Conservation (phyloP, 2,329 filamentous ascomycete genomes). For the Colletotrichum aenigma region DNA sequence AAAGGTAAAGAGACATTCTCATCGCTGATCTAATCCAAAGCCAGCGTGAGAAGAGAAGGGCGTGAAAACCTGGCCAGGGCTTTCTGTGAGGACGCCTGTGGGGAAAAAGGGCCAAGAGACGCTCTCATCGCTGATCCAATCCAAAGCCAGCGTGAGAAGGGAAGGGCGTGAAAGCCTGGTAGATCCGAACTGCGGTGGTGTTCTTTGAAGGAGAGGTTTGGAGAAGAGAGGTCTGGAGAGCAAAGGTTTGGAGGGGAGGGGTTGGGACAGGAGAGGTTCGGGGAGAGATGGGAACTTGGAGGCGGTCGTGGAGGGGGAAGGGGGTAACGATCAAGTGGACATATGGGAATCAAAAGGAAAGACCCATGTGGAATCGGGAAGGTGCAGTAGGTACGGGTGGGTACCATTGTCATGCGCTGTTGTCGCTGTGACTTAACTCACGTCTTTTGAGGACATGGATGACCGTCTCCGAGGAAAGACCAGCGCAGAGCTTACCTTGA, state of each 20-base stretch:
- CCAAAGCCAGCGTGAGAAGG: too few relatives aligned
- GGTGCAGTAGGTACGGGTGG: not conserved
- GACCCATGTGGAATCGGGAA: not conserved
- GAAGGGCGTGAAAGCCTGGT: too few relatives aligned
- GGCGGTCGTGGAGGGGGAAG: not conserved
- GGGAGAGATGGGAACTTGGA: not conserved
- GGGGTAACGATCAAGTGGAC: not conserved
- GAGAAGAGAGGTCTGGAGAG: not conserved
- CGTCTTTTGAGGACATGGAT: not conserved
- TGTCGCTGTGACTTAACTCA: not conserved
- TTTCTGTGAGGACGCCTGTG: too few relatives aligned
- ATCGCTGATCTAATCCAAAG: too few relatives aligned
- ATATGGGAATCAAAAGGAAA: not conserved
- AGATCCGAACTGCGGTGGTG: too few relatives aligned
- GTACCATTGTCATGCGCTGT: not conserved
- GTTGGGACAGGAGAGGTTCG: not conserved
- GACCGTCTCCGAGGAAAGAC: not conserved
- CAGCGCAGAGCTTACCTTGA: not conserved
- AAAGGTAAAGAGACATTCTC: too few relatives aligned
- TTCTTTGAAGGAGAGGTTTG: not conserved
- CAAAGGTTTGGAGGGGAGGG: not conserved
- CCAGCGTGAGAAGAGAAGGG: too few relatives aligned
- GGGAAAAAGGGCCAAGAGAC: too few relatives aligned
- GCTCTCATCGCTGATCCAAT: too few relatives aligned
- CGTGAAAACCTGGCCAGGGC: too few relatives aligned